Conservation (phyloP, 371 early-diverging fungal species). For the Saksenaea vasiformis region DNA sequence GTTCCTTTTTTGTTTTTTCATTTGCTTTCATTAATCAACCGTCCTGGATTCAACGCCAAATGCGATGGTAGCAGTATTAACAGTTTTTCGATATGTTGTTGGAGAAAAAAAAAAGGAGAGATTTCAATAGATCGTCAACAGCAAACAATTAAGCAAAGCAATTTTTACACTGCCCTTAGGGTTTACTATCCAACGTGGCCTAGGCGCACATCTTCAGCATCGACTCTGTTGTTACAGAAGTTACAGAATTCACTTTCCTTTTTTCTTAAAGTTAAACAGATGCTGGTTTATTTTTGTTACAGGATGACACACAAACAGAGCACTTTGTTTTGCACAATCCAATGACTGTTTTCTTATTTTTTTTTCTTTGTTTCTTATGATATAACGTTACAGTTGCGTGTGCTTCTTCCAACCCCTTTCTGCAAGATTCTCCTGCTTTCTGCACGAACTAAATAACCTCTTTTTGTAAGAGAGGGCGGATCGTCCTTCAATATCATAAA, state of each 20-base stretch:
- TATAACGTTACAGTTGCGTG: not conserved
- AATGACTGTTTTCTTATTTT: not conserved
- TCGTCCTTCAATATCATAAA: not conserved
- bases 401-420: not conserved
- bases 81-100: not conserved
- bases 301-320: too few relatives aligned
- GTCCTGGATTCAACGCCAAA: too few relatives aligned
- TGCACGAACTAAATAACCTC: conserved; percentile 3
- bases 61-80: not conserved
- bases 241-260: too few relatives aligned
- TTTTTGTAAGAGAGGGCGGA: not conserved
- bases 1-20: too few relatives aligned
- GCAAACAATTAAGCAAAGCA: not conserved
- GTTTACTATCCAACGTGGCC: not conserved
- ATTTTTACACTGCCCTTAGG: not conserved
- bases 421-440: conserved; percentile 1
- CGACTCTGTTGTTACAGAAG: too few relatives aligned
- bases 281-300: too few relatives aligned
- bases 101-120: not conserved
- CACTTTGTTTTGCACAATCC: not conserved
- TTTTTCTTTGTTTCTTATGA: not conserved
- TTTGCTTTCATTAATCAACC: too few relatives aligned
- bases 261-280: too few relatives aligned
- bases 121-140: not conserved
- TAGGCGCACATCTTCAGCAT: not conserved